phyloP scores from a whole-genome alignment of 2,329 filamentous ascomycete genomes.

The Talaromyces sp. region DNA sequence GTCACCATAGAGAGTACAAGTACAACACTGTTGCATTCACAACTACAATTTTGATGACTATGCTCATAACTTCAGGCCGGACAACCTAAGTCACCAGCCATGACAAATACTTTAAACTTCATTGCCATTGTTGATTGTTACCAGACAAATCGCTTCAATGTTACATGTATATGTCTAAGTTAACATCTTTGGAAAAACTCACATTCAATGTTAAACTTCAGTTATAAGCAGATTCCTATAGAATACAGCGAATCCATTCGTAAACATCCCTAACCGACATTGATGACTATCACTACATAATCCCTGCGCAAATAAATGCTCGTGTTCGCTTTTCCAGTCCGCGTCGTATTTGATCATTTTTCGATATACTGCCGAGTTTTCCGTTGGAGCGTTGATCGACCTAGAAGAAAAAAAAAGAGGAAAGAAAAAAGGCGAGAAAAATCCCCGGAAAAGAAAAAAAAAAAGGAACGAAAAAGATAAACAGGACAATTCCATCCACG shows the following conservation, averaged over 20 bases:
- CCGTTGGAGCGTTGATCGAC: background rate
- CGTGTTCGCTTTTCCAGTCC: background rate
- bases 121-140: no score
- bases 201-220: no score
- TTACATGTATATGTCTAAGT: background rate
- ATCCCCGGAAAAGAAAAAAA: constrained; percentile 7
- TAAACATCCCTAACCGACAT: background rate
- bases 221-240: background rate
- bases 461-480: constrained; percentile 16
- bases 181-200: no score
- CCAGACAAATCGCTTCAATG: background rate
- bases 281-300: background rate
- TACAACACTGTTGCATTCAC: background rate
- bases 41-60: background rate
- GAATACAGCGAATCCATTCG: background rate
- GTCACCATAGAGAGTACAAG: no score
- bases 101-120: no score
- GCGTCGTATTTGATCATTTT: background rate
- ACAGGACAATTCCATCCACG: constrained; percentile 26
- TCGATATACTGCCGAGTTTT: background rate
- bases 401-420: background rate
- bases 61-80: no score
- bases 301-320: background rate
- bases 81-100: no score
- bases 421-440: background rate